Evolutionary conservation across 73 alveolate species (phyloP), one percentile per base, ranked within the genome.

Genomic region (Loxodes magnus): DNA sequence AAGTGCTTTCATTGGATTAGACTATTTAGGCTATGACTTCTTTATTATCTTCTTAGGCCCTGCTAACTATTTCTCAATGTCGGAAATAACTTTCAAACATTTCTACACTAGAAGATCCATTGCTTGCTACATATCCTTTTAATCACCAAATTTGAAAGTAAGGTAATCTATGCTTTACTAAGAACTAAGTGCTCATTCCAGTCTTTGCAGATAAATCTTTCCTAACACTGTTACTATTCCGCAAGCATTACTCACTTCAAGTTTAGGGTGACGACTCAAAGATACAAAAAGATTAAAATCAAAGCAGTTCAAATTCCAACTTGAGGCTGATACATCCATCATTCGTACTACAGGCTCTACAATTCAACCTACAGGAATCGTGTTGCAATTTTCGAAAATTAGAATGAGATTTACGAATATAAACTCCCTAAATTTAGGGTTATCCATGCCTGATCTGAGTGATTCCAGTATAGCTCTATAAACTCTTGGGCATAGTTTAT

Each of bases 381-480:
- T 50, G 9, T 44, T 55, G 29, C 54, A 42, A 25, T 60, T 55
- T 34, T 75, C 83, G 27, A 75, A 67, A n/a, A 64, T 43, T 10
- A 22, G 44, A 12, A 43, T 30, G 26, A 46, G 27, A 46, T 46
- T 46, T 7, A 9, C 9, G n/a, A 46, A 10, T 19, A 46, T 7
- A 46, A 46, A 46, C 34, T 46, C 59, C 10, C 59, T 17, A n/a
- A 46, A 63, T 23, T 76, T 82, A 35, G 64, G 44, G 39, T 81
- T n/a, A n/a, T n/a, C n/a, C n/a, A n/a, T n/a, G n/a, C n/a, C n/a
- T 79, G 79, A 53, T 75, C 87, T 12, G 77, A 48, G 3, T 79
- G 63, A n/a, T n/a, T 85, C 53, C n/a, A n/a, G n/a, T n/a, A 87
- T 67, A 9, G 91, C 48, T 67, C 84, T 81, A 65, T 87, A 87